Evolutionary conservation across 225 moss, liverwort and hornwort genomes (phyloP), one percentile per base, ranked within the genome.

Genomic region (Physcomitrium patens): DNA sequence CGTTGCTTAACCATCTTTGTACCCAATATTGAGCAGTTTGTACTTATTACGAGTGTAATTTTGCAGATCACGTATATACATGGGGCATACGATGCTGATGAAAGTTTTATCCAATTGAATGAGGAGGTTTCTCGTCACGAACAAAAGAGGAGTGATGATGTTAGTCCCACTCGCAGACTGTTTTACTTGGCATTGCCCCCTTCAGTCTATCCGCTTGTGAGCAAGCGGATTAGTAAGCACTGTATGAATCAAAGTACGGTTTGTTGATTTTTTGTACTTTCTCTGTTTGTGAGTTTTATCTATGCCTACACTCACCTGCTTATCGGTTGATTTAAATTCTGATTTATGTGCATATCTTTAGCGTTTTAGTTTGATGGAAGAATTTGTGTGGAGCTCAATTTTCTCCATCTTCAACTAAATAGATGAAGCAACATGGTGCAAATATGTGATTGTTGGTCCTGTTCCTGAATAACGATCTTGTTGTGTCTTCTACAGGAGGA

Each of bases 181-280:
- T 92, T 91, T 68, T 95, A 95, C 76, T 81, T 95, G 75, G 95
- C 95, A 22, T 76, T 95, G 44, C 95, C 95, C 23, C 95, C 95
- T 52, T 83, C 93, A 28, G 89, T 93, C 7, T 95, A 95, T 76
- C 95, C 95, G 26, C 66, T 83, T 16, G 95, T 95, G 49, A 86
- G 93, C 88, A 81, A 73, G 65, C 84, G 72, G 89, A 81, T 95
- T 52, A 86, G 85, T 27, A 70, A 80, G 12, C 75, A 85, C 52
- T 91, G 91, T 83, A 90, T 91, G 91, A 91, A 84, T 82, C 77
- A 73, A 60, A 69, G 89, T 88, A 70, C n/a, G 74, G 14, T 22
- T 41, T 70, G 46, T 48, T 18, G 10, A 49, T 15, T 49, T 68
- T 18, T 73, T 45, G 60, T 16, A 41, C 56, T 69, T 49, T 15